Base-by-base conservation (phyloP, 2,329 filamentous ascomycete species). In the Diatrype stigma region DNA sequence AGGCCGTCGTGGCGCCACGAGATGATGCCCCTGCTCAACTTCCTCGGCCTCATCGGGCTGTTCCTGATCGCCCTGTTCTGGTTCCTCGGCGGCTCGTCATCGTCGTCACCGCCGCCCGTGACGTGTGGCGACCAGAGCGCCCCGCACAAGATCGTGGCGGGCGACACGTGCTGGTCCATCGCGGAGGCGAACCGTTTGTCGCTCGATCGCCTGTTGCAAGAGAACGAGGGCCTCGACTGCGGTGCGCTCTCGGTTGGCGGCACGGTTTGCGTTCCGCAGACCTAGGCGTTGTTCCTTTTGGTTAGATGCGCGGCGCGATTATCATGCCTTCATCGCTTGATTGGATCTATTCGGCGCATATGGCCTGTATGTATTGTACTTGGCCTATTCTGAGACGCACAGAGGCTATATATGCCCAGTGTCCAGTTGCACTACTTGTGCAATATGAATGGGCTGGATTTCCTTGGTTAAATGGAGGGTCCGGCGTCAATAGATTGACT, bases 1-100 rank as follows among this genome's bases (percentile, higher is more conserved):
- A 17, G 63, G 37, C 66, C 67, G 30, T 76, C 79, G 6, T 77
- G 79, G 73, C 72, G 80, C 28, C 71, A 73, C 32, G 75, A 79
- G 52, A 68, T 79, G 67, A 73, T 72, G 68, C 77, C 77, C n/a
- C 67, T 84, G 56, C 69, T 84, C 60, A 82, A 82, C 60, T 84
- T 82, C 65, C 79, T 78, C 49, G 64, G 82, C 53, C 63, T 84
- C 34, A 70, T 81, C 48, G 68, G 78, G 3, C 58, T 81, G 16
- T 77, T 74, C 52, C 63, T 84, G 45, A 60, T 82, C 32, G 61
- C 73, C 17, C 58, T 83, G 42, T 73, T 77, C 52, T 80, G 74
- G 73, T 74, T 73, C 62, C 66, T 80, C 17, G 63, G 68, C 51
- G 64, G 49, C 64, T 63, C 2, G 59, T 68, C 0, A 59, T 60